phyloP scores from a whole-genome alignment of 169 alveolate genomes.

The Eimeria maxima region DNA sequence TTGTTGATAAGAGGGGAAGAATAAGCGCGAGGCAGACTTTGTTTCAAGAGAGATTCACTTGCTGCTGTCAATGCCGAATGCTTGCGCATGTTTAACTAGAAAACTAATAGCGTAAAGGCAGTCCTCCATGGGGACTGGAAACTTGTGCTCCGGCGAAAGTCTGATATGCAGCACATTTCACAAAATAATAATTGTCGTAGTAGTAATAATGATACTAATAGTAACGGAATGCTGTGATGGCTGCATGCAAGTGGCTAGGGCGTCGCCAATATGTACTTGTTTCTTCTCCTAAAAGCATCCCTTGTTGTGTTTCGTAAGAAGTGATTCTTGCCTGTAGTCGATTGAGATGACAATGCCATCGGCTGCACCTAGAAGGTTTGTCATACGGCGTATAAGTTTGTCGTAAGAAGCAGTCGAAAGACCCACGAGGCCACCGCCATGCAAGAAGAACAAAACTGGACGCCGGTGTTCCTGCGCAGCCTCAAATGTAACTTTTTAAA shows the following conservation, averaged over 20 bases:
- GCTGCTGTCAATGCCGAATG: constrained; percentile 35
- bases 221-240: background rate
- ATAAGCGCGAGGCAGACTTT: background rate
- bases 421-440: constrained; percentile 78
- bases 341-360: constrained; percentile 56
- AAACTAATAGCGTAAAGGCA: constrained; percentile 73
- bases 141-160: constrained; percentile 79
- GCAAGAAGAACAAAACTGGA: constrained; percentile 69
- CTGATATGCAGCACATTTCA: constrained; percentile 13
- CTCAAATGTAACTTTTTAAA: background rate
- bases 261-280: background rate
- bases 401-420: constrained; percentile 63
- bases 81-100: constrained; percentile 27
- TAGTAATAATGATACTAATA: background rate
- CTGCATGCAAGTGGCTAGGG: background rate
- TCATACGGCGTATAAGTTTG: constrained; percentile 74
- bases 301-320: background rate
- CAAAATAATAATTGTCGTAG: background rate
- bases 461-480: background rate
- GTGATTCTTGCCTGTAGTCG: constrained; percentile 76
- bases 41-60: background rate
- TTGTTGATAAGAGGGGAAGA: too few relatives aligned
- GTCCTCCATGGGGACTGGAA: constrained; percentile 72
- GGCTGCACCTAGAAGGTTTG: constrained; percentile 34
- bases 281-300: background rate